phyloP scores from a whole-genome alignment of 1,284 basidiomycete species.

The Waitea zeae region DNA sequence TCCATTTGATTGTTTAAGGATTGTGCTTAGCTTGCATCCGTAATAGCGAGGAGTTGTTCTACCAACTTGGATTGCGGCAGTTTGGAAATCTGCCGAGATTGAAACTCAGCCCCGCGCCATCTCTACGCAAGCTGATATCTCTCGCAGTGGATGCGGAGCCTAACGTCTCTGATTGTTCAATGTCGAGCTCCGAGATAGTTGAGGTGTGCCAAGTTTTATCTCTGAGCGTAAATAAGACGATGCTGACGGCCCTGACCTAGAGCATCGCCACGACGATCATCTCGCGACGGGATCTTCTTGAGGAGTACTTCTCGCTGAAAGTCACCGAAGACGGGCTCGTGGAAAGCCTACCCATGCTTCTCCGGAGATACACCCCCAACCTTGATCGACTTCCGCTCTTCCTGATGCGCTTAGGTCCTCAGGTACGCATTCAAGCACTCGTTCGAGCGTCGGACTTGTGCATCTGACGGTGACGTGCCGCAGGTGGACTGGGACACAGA shows the following conservation, averaged over 20 bases:
- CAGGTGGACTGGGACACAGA: slow-evolving; percentile 86
- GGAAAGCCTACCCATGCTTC: slow-evolving; percentile 63
- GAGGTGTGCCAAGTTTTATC: slow-evolving; percentile 30
- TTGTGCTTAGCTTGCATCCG: too few species aligned
- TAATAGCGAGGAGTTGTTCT: slow-evolving; percentile 85
- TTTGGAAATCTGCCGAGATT: slow-evolving; percentile 74
- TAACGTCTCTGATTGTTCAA: slow-evolving; percentile 24
- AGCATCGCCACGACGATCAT: slow-evolving; percentile 40
- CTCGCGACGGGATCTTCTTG: slow-evolving; percentile 65
- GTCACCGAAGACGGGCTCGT: slow-evolving; percentile 52
- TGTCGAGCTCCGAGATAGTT: slow-evolving; percentile 44
- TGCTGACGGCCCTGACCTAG: slow-evolving; percentile 17
- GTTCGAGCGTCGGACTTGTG: slow-evolving; percentile 10
- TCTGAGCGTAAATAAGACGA: background rate
- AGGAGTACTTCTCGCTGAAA: slow-evolving; percentile 80
- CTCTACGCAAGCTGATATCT: slow-evolving; percentile 50
- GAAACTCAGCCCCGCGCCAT: slow-evolving; percentile 70
- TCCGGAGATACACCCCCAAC: slow-evolving; percentile 76
- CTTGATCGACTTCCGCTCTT: slow-evolving; percentile 76
- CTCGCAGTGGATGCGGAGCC: slow-evolving; percentile 71
- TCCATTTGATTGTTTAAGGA: too few species aligned
- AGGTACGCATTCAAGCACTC: too few species aligned
- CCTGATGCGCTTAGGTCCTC: slow-evolving; percentile 72
- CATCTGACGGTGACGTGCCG: slow-evolving; percentile 8
- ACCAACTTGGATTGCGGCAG: slow-evolving; percentile 84